phyloP scores from a whole-genome alignment of 2,329 filamentous ascomycete genomes.

The Claviceps sp. region DNA sequence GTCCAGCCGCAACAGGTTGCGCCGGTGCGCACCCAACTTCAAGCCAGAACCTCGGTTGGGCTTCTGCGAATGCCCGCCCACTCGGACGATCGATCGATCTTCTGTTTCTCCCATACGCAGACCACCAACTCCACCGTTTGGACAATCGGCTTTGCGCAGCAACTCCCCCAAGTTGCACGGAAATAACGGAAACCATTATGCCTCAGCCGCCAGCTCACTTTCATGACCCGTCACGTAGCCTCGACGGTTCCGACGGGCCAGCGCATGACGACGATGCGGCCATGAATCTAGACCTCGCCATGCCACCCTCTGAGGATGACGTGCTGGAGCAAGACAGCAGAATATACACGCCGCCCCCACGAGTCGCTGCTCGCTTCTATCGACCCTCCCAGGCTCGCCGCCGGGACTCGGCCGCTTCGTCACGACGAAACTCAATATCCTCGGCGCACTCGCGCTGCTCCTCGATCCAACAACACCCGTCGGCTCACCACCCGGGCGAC shows the following conservation, averaged over 20 bases:
- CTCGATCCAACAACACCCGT: constrained; percentile 38
- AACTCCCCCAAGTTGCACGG: background rate
- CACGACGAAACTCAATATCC: constrained; percentile 66
- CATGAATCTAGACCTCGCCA: constrained; percentile 22
- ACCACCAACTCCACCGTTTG: background rate
- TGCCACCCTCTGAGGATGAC: constrained; percentile 25
- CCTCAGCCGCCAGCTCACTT: constrained; percentile 28
- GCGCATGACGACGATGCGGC: constrained; percentile 18
- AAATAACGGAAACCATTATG: constrained; percentile 19
- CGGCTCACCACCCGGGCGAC: constrained; percentile 29
- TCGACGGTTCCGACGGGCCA: constrained; percentile 20
- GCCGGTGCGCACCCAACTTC: background rate
- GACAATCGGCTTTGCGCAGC: background rate
- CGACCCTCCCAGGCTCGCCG: constrained; percentile 51
- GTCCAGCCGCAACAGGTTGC: background rate
- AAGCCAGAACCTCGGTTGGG: background rate
- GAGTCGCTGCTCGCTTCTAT: constrained; percentile 68
- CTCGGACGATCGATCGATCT: background rate
- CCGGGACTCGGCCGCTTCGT: constrained; percentile 65
- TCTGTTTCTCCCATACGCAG: background rate
- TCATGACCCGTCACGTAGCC: constrained; percentile 27
- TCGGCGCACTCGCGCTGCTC: constrained; percentile 61
- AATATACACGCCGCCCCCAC: constrained; percentile 52
- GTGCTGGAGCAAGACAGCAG: constrained; percentile 21
- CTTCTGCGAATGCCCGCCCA: background rate